Evolutionary conservation across 2,329 filamentous ascomycete genomes (phyloP).

Genomic region (Beauveria australis): DNA sequence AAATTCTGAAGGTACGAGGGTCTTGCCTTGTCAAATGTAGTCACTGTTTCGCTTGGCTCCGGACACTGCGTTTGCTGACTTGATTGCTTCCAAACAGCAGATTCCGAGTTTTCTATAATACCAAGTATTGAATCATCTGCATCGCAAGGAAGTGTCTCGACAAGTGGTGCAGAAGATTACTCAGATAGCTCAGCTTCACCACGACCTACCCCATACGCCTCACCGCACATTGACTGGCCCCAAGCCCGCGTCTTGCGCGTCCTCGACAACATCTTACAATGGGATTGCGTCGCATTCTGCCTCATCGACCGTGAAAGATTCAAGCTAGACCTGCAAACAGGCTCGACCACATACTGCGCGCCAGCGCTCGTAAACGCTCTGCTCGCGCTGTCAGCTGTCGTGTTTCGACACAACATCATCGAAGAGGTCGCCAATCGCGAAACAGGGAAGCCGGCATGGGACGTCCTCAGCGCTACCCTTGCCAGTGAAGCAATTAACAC

Average conservation of each 20-base stretch:
- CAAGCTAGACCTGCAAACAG: neutral
- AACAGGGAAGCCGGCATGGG: neutral
- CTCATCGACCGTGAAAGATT: neutral
- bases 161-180: neutral
- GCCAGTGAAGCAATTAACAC: neutral
- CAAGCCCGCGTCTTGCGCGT: neutral
- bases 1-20: neutral
- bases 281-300: constrained; percentile 2
- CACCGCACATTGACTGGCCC: neutral
- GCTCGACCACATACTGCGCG: neutral
- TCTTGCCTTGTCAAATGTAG: too few species aligned
- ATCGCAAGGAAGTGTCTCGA: neutral
- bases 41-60: too few species aligned
- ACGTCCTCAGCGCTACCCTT: neutral
- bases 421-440: neutral
- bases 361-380: neutral
- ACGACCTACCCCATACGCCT: neutral
- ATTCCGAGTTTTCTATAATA: neutral
- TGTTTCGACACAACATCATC: neutral
- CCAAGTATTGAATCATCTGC: neutral
- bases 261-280: neutral
- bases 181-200: neutral
- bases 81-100: neutral
- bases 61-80: neutral
- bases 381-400: neutral